Evolutionary conservation across 2,329 filamentous ascomycete species (phyloP).

Genomic region (Thelonectria blattea): DNA sequence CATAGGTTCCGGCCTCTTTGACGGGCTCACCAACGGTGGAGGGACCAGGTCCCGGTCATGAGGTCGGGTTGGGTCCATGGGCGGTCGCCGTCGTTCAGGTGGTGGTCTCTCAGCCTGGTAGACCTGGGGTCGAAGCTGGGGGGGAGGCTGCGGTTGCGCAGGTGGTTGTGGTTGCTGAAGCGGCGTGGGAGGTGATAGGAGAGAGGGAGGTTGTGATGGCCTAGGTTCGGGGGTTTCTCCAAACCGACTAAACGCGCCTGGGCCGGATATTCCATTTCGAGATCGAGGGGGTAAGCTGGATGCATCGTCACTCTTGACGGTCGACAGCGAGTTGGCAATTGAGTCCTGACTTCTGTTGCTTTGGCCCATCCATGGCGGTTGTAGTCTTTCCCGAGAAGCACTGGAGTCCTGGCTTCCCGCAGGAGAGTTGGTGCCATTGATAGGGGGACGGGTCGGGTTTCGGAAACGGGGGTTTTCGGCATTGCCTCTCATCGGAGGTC

Average conservation of each 20-base stretch:
- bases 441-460: slow-evolving; percentile 42
- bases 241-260: slow-evolving; percentile 48
- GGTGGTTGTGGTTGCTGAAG: slow-evolving; percentile 28
- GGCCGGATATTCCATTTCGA: slow-evolving; percentile 54
- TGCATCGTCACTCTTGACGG: slow-evolving; percentile 57
- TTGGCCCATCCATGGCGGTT: slow-evolving; percentile 53
- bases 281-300: slow-evolving; percentile 59
- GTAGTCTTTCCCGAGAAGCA: slow-evolving; percentile 47
- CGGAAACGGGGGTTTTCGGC: slow-evolving; percentile 40
- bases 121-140: slow-evolving; percentile 37
- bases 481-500: slow-evolving; percentile 26
- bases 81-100: slow-evolving; percentile 69
- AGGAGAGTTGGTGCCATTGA: slow-evolving; percentile 55
- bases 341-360: slow-evolving; percentile 66
- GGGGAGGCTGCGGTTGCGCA: slow-evolving; percentile 36
- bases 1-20: slow-evolving; percentile 51
- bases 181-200: slow-evolving; percentile 35
- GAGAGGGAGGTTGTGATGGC: slow-evolving; percentile 17
- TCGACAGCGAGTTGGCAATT: slow-evolving; percentile 50
- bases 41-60: slow-evolving; percentile 63
- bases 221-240: slow-evolving; percentile 40
- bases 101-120: slow-evolving; percentile 51
- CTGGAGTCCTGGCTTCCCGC: slow-evolving; percentile 59
- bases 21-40: slow-evolving; percentile 62
- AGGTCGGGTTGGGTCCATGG: slow-evolving; percentile 66